phyloP scores from a whole-genome alignment of 257 asterid genomes.

The Phtheirospermum japonicum region DNA sequence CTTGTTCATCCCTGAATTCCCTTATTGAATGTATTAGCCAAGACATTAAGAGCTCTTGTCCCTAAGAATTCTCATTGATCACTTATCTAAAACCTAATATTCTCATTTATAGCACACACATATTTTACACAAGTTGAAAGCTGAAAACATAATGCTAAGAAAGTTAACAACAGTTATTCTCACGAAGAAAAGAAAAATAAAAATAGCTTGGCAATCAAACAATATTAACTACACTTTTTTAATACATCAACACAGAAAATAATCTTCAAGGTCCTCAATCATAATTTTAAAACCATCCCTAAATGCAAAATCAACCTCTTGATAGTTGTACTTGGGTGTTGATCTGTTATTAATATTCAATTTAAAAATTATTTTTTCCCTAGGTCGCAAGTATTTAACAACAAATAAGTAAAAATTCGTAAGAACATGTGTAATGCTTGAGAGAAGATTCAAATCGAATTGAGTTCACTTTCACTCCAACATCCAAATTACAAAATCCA shows the following conservation, averaged over 20 bases:
- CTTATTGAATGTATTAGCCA: neutral
- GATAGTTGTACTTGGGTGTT: neutral
- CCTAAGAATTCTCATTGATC: neutral
- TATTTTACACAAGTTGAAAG: conserved; percentile 1
- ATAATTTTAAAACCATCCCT: neutral
- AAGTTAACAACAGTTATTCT: neutral
- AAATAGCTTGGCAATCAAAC: neutral
- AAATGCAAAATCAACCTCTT: neutral
- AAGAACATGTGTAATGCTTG: too few relatives aligned
- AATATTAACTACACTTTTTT: neutral
- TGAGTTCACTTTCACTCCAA: too few relatives aligned
- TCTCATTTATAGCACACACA: neutral
- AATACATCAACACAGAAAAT: neutral
- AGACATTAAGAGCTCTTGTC: neutral
- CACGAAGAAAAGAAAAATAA: too few relatives aligned
- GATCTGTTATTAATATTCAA: neutral
- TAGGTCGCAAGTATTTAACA: neutral
- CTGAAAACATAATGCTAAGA: neutral
- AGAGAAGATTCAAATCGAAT: too few relatives aligned
- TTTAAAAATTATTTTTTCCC: neutral
- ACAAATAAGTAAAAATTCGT: neutral
- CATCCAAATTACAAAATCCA: too few relatives aligned
- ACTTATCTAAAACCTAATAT: neutral
- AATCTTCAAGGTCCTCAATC: neutral
- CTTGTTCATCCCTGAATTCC: neutral